Evolutionary conservation across 2,329 filamentous ascomycete species (phyloP), one percentile per base, ranked within the genome.

Genomic region (Penicillium sclerotiorum): DNA sequence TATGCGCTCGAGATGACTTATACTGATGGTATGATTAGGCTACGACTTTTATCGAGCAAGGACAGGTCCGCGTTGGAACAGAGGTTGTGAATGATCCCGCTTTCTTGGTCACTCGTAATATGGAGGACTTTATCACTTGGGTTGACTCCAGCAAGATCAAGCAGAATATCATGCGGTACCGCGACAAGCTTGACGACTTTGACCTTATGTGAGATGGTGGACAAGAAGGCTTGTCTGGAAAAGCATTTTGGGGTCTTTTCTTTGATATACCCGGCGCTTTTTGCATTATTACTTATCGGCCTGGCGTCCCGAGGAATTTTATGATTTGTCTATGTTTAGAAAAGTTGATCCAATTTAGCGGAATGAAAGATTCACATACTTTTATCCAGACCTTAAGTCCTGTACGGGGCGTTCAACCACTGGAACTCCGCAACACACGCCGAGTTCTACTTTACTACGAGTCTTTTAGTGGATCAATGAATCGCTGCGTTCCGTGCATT

Each of bases 61-160:
- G 93, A 6, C 92, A 96, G 69, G 91, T 97, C 3, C 80, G 93
- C 40, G 90, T 96, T 1, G 93, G 93, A 11, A 92, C 90, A 0
- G 90, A 96, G 66, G 88, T 92, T 1, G 82, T 96, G 21, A 95
- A 89, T 2, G 93, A 97, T 68, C 86, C 91, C 22, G 92, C 91
- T 1, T 96, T 91, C 64, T 73, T 96, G 45, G 90, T 97, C 7
- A 94, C 90, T 30, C 80, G 92, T 58, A 89, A 85, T 53, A 90
- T 95, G 81, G 93, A 97, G 74, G 93, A 97, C 74, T 96, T 95
- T 69, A 88, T 97, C 15, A 96, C 93, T 0, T 97, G 93, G 93
- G 87, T 93, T 8, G 89, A 95, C 64, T 90, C 90, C 52, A 95
- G 90, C 73, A 96, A 96, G 88, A 92, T 97, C 71, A 96, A 95